Percentiles rank a stretch among this genome's conserved stretches.
Conservation (phyloP, 164 flowering plant genomes). For the Santalum album region DNA sequence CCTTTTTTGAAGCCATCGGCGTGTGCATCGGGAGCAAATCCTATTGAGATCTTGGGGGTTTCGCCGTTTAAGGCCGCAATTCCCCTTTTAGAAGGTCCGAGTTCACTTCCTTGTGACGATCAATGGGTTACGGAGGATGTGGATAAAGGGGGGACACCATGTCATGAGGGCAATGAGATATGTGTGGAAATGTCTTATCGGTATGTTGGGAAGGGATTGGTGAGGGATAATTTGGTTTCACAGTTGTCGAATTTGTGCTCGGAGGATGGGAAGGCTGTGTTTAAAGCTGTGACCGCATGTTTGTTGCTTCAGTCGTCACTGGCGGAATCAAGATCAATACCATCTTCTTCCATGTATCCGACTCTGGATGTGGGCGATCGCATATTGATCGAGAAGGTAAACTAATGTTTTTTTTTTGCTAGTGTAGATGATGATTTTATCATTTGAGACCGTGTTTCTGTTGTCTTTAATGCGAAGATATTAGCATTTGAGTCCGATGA, state of each 20-base stretch:
- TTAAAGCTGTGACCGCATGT: constrained; percentile 70
- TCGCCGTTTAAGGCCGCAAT: neutral
- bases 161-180: neutral
- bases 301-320: constrained; percentile 53
- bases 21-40: neutral
- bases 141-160: no score
- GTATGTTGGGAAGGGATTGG: no score
- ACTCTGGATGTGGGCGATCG: constrained; percentile 90
- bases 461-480: no score
- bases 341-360: constrained; percentile 82
- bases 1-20: no score
- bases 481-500: no score
- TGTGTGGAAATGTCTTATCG: neutral
- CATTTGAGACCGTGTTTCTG: no score
- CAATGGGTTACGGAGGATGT: no score
- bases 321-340: constrained; percentile 90
- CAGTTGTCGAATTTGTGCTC: constrained; percentile 30
- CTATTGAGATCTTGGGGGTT: neutral
- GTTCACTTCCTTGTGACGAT: neutral
- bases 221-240: constrained; percentile 30
- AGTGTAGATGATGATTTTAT: no score
- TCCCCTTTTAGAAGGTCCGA: no score
- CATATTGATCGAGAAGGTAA: constrained; percentile 88
- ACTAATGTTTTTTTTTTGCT: no score
- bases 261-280: constrained; percentile 57